Evolutionary conservation across 371 early-diverging fungal species (phyloP).

Genomic region (Actinomucor elegans): DNA sequence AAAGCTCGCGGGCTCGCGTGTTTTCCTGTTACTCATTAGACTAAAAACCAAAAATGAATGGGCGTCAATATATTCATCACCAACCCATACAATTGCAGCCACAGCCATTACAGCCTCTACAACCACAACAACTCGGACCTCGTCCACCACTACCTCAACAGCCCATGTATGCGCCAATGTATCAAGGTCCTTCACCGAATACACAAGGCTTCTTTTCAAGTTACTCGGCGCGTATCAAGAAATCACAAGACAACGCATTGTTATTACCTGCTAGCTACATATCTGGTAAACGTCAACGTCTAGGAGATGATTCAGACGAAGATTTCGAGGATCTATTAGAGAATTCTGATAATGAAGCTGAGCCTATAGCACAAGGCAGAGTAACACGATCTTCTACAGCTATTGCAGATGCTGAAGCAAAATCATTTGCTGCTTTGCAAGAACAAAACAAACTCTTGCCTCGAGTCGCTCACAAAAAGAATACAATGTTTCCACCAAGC

Average conservation of each 20-base stretch:
- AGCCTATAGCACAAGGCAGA: slow-evolving; percentile 4
- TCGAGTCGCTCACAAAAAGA: slow-evolving; percentile 32
- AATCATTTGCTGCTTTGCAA: slow-evolving; percentile 1
- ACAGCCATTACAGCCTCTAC: neutral
- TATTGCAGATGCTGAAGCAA: slow-evolving; percentile 1
- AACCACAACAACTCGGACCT: neutral
- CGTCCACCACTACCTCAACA: neutral
- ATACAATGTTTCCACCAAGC: slow-evolving; percentile 19
- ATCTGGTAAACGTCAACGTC: slow-evolving; percentile 18
- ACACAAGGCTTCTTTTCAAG: slow-evolving; percentile 43
- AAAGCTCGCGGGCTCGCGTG: too few species aligned
- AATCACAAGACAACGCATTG: slow-evolving; percentile 45
- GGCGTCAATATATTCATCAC: too few species aligned
- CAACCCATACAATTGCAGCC: too few species aligned
- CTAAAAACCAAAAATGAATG: too few species aligned
- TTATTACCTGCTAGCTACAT: slow-evolving; percentile 41
- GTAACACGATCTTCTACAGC: slow-evolving; percentile 3
- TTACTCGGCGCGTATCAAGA: slow-evolving; percentile 41
- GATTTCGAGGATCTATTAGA: slow-evolving; percentile 43
- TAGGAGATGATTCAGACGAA: slow-evolving; percentile 36
- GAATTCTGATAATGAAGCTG: slow-evolving; percentile 30
- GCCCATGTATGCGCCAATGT: neutral
- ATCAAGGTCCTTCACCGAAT: neutral
- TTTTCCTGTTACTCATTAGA: neutral
- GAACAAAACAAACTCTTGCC: slow-evolving; percentile 11